Evolutionary conservation across 257 asterid genomes (phyloP).

Genomic region (Thymus quinquecostatus): DNA sequence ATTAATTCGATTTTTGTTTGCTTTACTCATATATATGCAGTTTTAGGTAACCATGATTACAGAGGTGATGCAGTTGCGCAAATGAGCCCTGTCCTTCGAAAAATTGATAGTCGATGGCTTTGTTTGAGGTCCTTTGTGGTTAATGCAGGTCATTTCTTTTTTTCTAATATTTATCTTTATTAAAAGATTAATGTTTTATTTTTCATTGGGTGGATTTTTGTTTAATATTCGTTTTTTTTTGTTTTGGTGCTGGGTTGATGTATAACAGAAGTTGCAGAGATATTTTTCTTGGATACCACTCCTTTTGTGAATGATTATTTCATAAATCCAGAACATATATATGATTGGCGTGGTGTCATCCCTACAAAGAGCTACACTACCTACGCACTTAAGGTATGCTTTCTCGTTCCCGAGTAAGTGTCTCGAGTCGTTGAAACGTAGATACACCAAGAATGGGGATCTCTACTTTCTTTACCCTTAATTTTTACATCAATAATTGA

Average conservation of each 20-base stretch:
- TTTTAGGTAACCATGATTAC: slow-evolving; percentile 90
- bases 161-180: not conserved
- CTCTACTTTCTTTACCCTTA: too few species aligned
- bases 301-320: slow-evolving; percentile 72
- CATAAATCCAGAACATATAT: slow-evolving; percentile 51
- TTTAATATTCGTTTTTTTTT: not conserved
- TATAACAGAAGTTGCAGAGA: slow-evolving; percentile 61
- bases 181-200: not conserved
- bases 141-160: slow-evolving; percentile 51
- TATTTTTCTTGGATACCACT: slow-evolving; percentile 78
- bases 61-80: slow-evolving; percentile 81
- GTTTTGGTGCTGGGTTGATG: not conserved
- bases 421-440: too few species aligned
- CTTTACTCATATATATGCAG: slow-evolving; percentile 28
- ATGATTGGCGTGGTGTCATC: slow-evolving; percentile 76
- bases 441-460: too few species aligned
- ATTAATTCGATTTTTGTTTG: not conserved
- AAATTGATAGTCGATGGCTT: slow-evolving; percentile 76
- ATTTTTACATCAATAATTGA: too few species aligned
- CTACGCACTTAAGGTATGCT: slow-evolving; percentile 41
- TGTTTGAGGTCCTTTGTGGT: slow-evolving; percentile 80
- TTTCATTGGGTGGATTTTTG: not conserved
- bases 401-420: too few species aligned
- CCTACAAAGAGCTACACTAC: slow-evolving; percentile 48
- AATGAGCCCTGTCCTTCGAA: slow-evolving; percentile 60